A percentile compares a stretch with the other conserved stretches of the same genome.
phyloP scores from a whole-genome alignment of 1,284 basidiomycete genomes.

The Peniophora sp. region DNA sequence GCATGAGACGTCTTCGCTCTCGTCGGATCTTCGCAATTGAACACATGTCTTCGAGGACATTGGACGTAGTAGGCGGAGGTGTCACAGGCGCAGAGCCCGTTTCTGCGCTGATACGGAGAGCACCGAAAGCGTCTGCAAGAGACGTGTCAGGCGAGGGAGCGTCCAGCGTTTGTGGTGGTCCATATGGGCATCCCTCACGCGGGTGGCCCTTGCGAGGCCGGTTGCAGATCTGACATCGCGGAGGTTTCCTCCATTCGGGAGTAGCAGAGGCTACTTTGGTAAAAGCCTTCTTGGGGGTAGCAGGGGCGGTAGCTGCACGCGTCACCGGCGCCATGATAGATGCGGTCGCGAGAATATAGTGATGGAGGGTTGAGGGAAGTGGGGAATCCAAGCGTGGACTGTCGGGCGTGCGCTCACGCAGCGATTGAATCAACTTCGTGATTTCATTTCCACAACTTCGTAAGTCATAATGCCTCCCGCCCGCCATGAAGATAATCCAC shows the following conservation, averaged over 20 bases:
- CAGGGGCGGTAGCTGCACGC: slow-evolving; percentile 2
- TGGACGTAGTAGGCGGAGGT: background rate
- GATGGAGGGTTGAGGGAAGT: background rate
- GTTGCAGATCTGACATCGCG: slow-evolving; percentile 13
- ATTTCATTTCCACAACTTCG: too few species aligned
- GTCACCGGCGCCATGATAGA: slow-evolving; percentile 6
- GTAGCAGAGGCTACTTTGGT: slow-evolving; percentile 7
- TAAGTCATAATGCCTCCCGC: too few species aligned
- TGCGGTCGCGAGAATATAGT: background rate
- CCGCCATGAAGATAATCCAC: too few species aligned
- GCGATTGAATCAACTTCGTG: too few species aligned
- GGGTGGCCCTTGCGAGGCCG: slow-evolving; percentile 16
- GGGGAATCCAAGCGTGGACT: too few species aligned
- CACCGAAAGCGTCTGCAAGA: slow-evolving; percentile 4
- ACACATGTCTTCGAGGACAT: slow-evolving; percentile 11
- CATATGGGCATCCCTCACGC: slow-evolving; percentile 13
- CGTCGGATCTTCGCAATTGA: slow-evolving; percentile 10
- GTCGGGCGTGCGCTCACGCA: too few species aligned
- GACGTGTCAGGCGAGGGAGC: background rate
- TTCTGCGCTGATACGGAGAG: slow-evolving; percentile 5
- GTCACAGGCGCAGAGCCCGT: slow-evolving; percentile 2
- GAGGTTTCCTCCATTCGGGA: slow-evolving; percentile 11
- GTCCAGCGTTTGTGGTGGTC: background rate
- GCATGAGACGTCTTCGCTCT: slow-evolving; percentile 32
- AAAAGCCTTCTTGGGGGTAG: slow-evolving; percentile 3